Evolutionary conservation across 345 rosid species (phyloP), one percentile per base, ranked within the genome.

Genomic region (Melaleuca quinquenervia): DNA sequence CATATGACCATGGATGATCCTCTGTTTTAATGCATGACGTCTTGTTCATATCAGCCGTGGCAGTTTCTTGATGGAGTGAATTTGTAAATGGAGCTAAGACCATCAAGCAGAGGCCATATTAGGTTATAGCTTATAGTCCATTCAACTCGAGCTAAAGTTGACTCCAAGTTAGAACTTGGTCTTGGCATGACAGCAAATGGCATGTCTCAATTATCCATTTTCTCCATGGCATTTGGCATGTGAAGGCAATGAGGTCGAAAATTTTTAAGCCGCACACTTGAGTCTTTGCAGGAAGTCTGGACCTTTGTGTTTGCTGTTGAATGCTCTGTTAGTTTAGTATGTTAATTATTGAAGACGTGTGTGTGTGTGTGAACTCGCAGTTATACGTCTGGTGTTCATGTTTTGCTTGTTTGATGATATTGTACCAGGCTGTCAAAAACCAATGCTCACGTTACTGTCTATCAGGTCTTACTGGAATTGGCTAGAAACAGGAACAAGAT

Each of bases 401-500:
- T 9, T 60, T 41, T 84, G 10, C 80, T 84, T 6, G 51, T 52
- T 51, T 52, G 75, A 36, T 51, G 56, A 75, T 74, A n/a, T 44
- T 45, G 76, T 41, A 53, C 29, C 49, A 7, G 48, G 21, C 13
- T 3, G 20, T 44, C 64, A 36, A 84, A 60, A 29, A 36, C 78
- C 41, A 41, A 70, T 70, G 48, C 26, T 70, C 24, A 29, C 44
- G 36, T 26, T 41, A 36, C 49, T 53, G 24, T 70, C 62, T n/a
- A 6, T 83, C 90, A 97, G 98, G 94, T 96, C 26, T 85, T 96
- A 54, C 90, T 95, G 32, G 98, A 96, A 51, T 85, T 96, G 86
- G 96, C 99, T 27, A 92, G 95, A 84, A 96, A 87, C 86, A 92
- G 98, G 91, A 97, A 96, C 92, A 96, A 93, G 88, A 91, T 94